Base-by-base conservation (phyloP, 2,329 filamentous ascomycete genomes). In the Fusarium pseudocircinatum region DNA sequence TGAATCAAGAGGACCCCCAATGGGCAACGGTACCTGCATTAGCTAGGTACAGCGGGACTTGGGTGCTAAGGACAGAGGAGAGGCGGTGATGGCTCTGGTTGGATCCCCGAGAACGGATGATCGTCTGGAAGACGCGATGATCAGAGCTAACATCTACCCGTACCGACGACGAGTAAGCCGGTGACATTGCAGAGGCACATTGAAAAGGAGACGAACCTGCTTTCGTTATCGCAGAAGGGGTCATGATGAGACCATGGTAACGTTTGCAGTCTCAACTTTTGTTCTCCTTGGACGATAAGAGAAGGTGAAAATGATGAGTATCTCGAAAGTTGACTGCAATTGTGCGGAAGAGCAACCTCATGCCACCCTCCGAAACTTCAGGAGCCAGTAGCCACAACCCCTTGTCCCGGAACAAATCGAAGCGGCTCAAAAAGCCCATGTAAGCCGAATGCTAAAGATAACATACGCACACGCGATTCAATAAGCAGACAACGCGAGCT, bases 21-120 rank as follows among this genome's bases (percentile, higher is more conserved):
- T 39, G 53, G 62, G 50, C 30, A 62, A 66, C 40, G 63, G 72
- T 74, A 74, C 72, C 72, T 74, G 72, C 72, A 74, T 74, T 74
- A 74, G 66, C 47, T 32, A 50, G 70, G 32, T 54, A 40, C 50
- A 61, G 44, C 47, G 60, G 57, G 36, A 49, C 58, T 50, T 62
- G 24, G 43, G 40, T 63, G 54, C 59, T 43, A 60, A 46, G 62
- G 32, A 70, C 40, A 58, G 59, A 50, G 46, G 53, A 60, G 52
- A 57, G 59, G 56, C 54, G 46, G 42, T 42, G 60, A 52, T 61
- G 46, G 40, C 32, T 36, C 44, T 60, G 44, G 66, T 46, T 70
- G 60, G 65, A 43, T 30, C 61, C 37, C 34, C 37, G 60, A 43
- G 39, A 52, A 37, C 34, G 52, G 42, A 56, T 32, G 53, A 69